phyloP scores from a whole-genome alignment of 108 stramenopile species.

The Pseudonitzschia pungens region DNA sequence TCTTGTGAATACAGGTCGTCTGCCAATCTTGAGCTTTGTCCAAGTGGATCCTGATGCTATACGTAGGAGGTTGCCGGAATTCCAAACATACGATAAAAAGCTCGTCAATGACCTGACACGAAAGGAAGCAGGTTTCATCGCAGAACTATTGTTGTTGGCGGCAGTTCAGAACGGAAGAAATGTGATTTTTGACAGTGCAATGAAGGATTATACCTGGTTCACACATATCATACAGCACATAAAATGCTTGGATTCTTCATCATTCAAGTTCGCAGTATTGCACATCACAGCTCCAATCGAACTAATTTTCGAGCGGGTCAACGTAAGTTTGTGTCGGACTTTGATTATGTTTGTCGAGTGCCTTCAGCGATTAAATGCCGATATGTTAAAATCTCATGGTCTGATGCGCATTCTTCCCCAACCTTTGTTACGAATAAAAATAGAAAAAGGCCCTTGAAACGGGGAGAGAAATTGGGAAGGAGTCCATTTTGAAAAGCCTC shows the following conservation, averaged over 20 bases:
- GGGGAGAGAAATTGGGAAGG: slow-evolving; percentile 52
- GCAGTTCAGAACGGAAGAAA: slow-evolving; percentile 58
- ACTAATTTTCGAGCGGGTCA: slow-evolving; percentile 30
- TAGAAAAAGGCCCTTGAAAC: slow-evolving; percentile 43
- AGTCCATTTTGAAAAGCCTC: slow-evolving; percentile 44
- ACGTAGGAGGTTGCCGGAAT: slow-evolving; percentile 73
- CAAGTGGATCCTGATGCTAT: slow-evolving; percentile 76
- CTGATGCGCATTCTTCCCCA: not conserved
- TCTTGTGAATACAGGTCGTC: slow-evolving; percentile 48
- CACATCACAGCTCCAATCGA: slow-evolving; percentile 43
- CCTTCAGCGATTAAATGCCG: not conserved
- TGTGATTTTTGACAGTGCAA: slow-evolving; percentile 71
- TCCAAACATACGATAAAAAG: slow-evolving; percentile 48
- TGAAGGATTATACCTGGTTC: slow-evolving; percentile 66
- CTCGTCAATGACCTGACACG: slow-evolving; percentile 54
- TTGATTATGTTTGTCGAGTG: not conserved
- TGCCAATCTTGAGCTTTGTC: slow-evolving; percentile 71
- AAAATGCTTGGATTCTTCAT: slow-evolving; percentile 33
- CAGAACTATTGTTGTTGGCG: slow-evolving; percentile 49
- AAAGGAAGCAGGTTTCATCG: slow-evolving; percentile 61
- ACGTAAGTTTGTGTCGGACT: not conserved
- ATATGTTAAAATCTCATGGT: not conserved
- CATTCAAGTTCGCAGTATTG: slow-evolving; percentile 41
- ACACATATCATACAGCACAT: slow-evolving; percentile 41
- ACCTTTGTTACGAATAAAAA: not conserved